A percentile compares a stretch with the other conserved stretches of the same genome.
Evolutionary conservation across 1,284 basidiomycete genomes (phyloP).

Genomic region (Cryptococcus neoformans): DNA sequence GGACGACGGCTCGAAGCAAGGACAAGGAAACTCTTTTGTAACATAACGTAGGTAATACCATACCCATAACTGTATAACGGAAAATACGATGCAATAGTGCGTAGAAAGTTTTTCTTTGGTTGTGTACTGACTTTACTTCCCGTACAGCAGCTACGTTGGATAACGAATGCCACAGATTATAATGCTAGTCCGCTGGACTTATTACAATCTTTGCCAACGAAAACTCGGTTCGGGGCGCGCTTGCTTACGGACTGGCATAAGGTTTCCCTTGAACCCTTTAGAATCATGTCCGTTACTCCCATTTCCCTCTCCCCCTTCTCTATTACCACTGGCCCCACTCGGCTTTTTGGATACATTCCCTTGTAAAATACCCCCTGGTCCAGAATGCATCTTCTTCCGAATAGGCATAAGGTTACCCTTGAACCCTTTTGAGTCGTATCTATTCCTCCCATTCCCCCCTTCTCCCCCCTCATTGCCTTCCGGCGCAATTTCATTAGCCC

Average conservation of each 20-base stretch:
- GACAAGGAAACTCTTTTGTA: slow-evolving; percentile 16
- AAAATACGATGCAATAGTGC: too few relatives aligned
- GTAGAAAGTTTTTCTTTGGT: background rate
- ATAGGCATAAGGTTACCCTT: slow-evolving; percentile 15
- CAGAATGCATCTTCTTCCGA: background rate
- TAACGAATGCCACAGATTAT: too few relatives aligned
- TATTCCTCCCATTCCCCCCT: background rate
- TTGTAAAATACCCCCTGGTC: too few relatives aligned
- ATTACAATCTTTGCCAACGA: too few relatives aligned
- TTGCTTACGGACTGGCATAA: background rate
- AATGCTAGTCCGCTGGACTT: too few relatives aligned
- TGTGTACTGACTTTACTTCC: too few relatives aligned
- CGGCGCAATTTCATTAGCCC: background rate
- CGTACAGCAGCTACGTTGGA: too few relatives aligned
- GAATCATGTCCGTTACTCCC: background rate
- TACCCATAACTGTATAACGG: background rate
- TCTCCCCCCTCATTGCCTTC: background rate
- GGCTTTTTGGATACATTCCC: too few relatives aligned
- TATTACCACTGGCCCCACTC: background rate
- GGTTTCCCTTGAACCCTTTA: background rate
- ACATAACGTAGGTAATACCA: background rate
- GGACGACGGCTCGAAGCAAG: slow-evolving; percentile 6
- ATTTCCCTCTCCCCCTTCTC: background rate
- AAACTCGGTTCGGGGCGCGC: background rate
- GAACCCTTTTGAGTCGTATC: slow-evolving; percentile 8